phyloP scores from a whole-genome alignment of 306 rosid species.

The Medicago lupulina region DNA sequence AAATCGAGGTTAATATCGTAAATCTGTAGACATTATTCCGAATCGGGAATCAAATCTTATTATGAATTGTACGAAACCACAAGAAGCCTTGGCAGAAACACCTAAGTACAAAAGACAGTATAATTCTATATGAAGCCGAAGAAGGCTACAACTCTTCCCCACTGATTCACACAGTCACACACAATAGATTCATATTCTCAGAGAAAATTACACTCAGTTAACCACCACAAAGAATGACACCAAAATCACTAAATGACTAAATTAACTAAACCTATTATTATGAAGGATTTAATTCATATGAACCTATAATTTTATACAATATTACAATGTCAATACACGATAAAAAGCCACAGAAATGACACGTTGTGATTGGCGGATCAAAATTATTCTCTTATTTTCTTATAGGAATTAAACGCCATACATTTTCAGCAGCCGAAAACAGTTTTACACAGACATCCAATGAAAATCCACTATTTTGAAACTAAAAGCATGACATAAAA shows the following conservation, averaged over 20 bases:
- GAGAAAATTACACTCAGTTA: background rate
- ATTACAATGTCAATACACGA: background rate
- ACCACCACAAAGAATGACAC: background rate
- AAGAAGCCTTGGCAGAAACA: constrained; percentile 6
- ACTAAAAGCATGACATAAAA: no score
- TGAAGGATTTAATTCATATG: background rate
- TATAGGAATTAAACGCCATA: no score
- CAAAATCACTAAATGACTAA: constrained; percentile 6
- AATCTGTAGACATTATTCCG: background rate
- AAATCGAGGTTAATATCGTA: background rate
- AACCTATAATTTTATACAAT: background rate
- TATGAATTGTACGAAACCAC: background rate
- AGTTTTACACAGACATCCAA: no score
- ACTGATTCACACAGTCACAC: background rate
- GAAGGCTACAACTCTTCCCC: background rate
- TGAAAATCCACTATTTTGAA: no score
- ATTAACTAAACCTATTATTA: background rate
- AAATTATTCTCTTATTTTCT: background rate
- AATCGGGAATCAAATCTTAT: no score
- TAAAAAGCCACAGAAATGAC: background rate
- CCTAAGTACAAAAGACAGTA: constrained; percentile 1
- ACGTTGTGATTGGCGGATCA: background rate
- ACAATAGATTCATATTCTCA: background rate
- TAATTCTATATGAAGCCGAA: constrained; percentile 24
- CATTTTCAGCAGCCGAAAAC: no score